A percentile compares a stretch with the other conserved stretches of the same genome.
Conservation (phyloP, 179 eudicot genomes). For the Heliamphora pulchella region DNA sequence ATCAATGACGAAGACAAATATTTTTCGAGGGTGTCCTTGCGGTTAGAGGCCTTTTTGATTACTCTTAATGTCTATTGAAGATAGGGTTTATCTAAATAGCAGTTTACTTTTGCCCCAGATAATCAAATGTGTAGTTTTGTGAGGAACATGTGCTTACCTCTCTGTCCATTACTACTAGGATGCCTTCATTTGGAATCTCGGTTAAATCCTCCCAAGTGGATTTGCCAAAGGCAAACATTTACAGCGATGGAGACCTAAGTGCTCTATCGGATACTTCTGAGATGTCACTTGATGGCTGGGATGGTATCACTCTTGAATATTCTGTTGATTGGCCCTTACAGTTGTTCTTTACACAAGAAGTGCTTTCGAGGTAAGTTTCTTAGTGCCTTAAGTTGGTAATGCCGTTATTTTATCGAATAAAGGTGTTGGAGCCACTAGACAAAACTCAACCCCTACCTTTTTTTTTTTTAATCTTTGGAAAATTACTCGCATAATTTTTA, state of each 20-base stretch:
- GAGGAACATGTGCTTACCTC: slow-evolving; percentile 15
- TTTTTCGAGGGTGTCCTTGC: slow-evolving; percentile 78
- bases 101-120: slow-evolving; percentile 1
- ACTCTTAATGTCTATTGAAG: slow-evolving; percentile 10
- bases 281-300: slow-evolving; percentile 87
- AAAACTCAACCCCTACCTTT: not conserved
- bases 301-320: slow-evolving; percentile 89
- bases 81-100: not conserved
- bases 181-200: slow-evolving; percentile 62
- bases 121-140: slow-evolving; percentile 11
- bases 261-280: slow-evolving; percentile 45
- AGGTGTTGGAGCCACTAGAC: not conserved
- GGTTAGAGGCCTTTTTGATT: slow-evolving; percentile 39
- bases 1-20: slow-evolving; percentile 87
- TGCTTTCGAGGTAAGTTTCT: slow-evolving; percentile 74
- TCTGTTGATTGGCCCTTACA: slow-evolving; percentile 96
- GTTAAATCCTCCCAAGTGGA: slow-evolving; percentile 58
- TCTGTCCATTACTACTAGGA: slow-evolving; percentile 37
- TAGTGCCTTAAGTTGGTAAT: not conserved
- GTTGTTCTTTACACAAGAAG: slow-evolving; percentile 87
- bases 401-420: not conserved
- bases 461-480: not conserved
- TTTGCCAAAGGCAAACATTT: slow-evolving; percentile 52
- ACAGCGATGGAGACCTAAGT: slow-evolving; percentile 44
- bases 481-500: not conserved